Evolutionary conservation across 257 asterid species (phyloP), one percentile per base, ranked within the genome.

Genomic region (Ballota nigra): DNA sequence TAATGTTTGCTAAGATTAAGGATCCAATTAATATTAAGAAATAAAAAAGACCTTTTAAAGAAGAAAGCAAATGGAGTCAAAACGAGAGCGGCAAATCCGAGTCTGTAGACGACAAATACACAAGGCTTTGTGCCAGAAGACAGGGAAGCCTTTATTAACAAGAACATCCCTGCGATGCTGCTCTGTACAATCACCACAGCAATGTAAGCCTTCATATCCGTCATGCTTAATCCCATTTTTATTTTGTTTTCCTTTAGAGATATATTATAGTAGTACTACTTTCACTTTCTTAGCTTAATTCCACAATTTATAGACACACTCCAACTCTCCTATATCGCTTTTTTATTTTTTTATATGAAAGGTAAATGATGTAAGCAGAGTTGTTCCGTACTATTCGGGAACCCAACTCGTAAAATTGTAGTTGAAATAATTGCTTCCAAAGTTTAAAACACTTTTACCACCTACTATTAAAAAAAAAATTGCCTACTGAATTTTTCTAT

Each of bases 41-140:
- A 26, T 3, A 40, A 12, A 41, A 12, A 2, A 6, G n/a, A 36
- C 51, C 73, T 34, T n/a, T 2, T 13, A 64, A 68, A 68, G 64
- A 68, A 68, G 10, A 68, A 12, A 9, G 53, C 52, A 9, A 68
- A 34, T 5, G 73, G 73, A 18, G 43, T 26, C 73, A 68, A 51
- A 31, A 24, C n/a, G 13, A 53, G 49, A 5, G 63, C 28, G 19
- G 73, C 73, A 3, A 68, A 34, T 10, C 64, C 73, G 3, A 52
- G 73, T 2, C 73, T 61, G 41, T 68, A 68, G 26, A 47, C 73
- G 24, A 68, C 73, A 19, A 68, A 68, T 0, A 68, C 64, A 4
- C 53, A 68, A 22, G 73, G 64, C 4, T 68, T 68, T n/a, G 41
- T 68, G 1, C 73, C 73, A 7, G 73, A 33, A 20, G 62, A 34